Evolutionary conservation across 2,329 filamentous ascomycete species (phyloP), one percentile per base, ranked within the genome.

Genomic region (Escovopsis sp.): DNA sequence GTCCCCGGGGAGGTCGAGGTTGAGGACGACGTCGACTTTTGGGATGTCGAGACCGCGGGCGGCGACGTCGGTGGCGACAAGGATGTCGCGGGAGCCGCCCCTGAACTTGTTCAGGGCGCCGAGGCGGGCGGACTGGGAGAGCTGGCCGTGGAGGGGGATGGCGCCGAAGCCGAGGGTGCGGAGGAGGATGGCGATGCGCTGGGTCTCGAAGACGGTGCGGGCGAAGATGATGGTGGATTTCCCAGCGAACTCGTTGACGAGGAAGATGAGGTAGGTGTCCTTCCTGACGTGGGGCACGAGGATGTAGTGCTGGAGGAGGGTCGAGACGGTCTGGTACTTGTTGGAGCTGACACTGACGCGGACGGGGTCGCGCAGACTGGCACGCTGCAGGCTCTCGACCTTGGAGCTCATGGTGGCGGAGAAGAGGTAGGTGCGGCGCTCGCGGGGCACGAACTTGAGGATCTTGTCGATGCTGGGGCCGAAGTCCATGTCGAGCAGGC

Each of bases 351-450:
- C 79, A 52, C 77, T 83, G 39, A 96, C 79, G 21, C 82, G 72
- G 6, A 92, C 66, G 0, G 88, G 88, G 47, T 93, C 86, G 31
- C 76, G 76, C 36, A 98, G 66, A 41, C 82, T 87, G 15, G 90
- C 90, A 35, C 90, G 76, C 54, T 96, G 90, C 32, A 98, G 64
- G 35, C 78, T 85, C 58, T 96, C 90, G 39, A 98, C 81, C 55
- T 94, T 94, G 41, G 78, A 86, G 47, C 77, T 86, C 70, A 96
- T 88, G 11, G 90, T 98, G 2, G 90, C 88, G 4, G 81, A 90
- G 66, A 94, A 96, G 29, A 98, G 77, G 51, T 79, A 90, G 1
- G 90, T 96, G 28, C 77, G 71, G 27, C 77, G 65, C 50, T 86
- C 78, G 28, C 76, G 66, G 0, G 86, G 87, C 4, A 94, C 64